Conservation (phyloP, 768 basidiomycete genomes). For the Rhodosporidiobolus odoratus region DNA sequence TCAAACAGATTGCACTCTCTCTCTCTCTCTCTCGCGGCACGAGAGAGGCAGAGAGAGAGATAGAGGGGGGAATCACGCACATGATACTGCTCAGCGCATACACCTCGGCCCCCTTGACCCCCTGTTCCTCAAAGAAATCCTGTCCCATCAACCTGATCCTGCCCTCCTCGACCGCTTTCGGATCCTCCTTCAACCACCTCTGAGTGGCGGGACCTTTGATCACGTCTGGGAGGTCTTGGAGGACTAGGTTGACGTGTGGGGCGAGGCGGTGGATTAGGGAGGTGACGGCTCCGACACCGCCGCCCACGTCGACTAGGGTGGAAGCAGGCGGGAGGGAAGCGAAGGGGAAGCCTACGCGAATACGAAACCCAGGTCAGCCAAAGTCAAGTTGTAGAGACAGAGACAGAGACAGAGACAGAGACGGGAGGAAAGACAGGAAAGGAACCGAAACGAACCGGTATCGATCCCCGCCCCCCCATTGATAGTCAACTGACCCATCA, state of each 20-base stretch:
- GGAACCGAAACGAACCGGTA: background rate
- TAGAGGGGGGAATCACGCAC: background rate
- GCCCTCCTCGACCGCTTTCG: background rate
- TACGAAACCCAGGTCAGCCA: too few relatives aligned
- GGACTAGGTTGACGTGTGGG: slow-evolving; percentile 42
- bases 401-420: background rate
- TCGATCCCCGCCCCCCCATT: background rate
- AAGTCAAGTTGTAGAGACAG: background rate
- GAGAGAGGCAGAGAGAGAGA: background rate
- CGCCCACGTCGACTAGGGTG: slow-evolving; percentile 44
- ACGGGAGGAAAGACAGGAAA: too few relatives aligned
- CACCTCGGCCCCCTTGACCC: slow-evolving; percentile 53
- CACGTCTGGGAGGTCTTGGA: slow-evolving; percentile 45
- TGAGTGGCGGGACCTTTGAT: slow-evolving; percentile 16
- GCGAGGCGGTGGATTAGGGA: slow-evolving; percentile 38
- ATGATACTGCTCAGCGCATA: slow-evolving; percentile 66
- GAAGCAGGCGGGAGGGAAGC: background rate
- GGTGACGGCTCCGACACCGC: slow-evolving; percentile 40
- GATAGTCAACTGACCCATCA: slow-evolving; percentile 21
- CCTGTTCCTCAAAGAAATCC: slow-evolving; percentile 69
- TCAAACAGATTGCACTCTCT: too few relatives aligned
- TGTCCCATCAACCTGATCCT: slow-evolving; percentile 50
- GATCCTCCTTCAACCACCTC: slow-evolving; percentile 14
- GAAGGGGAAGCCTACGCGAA: slow-evolving; percentile 3
- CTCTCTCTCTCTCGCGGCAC: too few relatives aligned